These are phyloP conservation scores for Blastobotrys persicus DNA, from an alignment of 1,139 yeast species.

Conservation along the genomic window DNA sequence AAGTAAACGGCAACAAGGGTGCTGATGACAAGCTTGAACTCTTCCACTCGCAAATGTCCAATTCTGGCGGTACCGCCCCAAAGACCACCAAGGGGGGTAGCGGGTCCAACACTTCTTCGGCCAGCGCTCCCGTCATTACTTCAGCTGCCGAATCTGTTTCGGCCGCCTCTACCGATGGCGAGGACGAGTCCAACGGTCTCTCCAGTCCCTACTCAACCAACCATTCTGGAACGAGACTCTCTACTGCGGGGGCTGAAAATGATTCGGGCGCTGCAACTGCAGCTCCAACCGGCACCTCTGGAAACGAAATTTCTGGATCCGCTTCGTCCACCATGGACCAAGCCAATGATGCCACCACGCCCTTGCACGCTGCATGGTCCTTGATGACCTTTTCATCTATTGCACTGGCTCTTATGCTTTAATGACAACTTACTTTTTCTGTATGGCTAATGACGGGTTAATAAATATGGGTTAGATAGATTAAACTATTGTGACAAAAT, in stretches of 20 bases:
- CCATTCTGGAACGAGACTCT: background rate
- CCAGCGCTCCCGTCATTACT: slow-evolving; percentile 7
- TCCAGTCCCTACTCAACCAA: slow-evolving; percentile 2
- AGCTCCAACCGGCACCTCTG: slow-evolving; percentile 9
- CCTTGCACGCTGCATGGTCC: background rate
- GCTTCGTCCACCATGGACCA: slow-evolving; percentile 9
- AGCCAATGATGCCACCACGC: background rate
- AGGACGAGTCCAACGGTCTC: background rate
- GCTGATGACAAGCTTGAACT: slow-evolving; percentile 13
- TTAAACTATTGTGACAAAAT: no score
- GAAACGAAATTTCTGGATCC: no score
- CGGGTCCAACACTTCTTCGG: slow-evolving; percentile 5
- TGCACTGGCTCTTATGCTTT: background rate
- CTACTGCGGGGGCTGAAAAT: slow-evolving; percentile 1
- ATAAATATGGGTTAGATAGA: background rate
- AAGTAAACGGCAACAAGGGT: slow-evolving; percentile 56
- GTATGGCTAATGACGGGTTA: slow-evolving; percentile 5
- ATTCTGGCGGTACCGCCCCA: slow-evolving; percentile 13
- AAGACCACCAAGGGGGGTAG: slow-evolving; percentile 5
- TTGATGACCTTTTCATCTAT: background rate
- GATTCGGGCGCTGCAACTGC: slow-evolving; percentile 3
- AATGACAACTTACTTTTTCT: background rate
- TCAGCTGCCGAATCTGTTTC: background rate
- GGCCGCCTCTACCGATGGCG: slow-evolving; percentile 2
- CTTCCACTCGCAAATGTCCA: slow-evolving; percentile 7